Percentiles rank a stretch among this genome's conserved stretches.
Conservation (phyloP, 2,329 filamentous ascomycete genomes). For the Botrytis paeoniae region DNA sequence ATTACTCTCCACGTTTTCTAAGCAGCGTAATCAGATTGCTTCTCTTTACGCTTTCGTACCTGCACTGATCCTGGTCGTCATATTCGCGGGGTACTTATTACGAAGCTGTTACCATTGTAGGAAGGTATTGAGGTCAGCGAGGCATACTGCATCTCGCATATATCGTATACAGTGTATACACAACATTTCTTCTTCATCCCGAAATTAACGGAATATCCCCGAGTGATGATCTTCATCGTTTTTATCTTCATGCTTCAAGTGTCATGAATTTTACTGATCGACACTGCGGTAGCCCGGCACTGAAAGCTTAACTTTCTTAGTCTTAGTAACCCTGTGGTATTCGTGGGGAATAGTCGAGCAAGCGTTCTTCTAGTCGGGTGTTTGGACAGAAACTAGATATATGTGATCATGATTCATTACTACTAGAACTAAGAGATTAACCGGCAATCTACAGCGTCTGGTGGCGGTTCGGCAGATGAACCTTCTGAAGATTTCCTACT, state of each 20-base stretch:
- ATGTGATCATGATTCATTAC: background rate
- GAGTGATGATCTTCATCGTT: background rate
- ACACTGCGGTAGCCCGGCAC: background rate
- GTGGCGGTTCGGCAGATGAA: background rate
- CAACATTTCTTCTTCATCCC: background rate
- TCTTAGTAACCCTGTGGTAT: background rate
- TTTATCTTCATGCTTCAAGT: background rate
- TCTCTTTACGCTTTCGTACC: background rate
- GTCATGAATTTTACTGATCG: background rate
- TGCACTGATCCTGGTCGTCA: background rate
- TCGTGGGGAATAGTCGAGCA: background rate
- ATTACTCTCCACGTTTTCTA: constrained; percentile 1
- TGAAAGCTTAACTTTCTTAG: constrained; percentile 10
- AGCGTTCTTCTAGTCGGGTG: background rate
- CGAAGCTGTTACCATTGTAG: background rate
- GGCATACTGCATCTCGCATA: background rate
- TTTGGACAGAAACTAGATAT: background rate
- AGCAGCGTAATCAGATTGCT: background rate
- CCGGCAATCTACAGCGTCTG: background rate
- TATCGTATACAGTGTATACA: background rate
- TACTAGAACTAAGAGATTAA: background rate
- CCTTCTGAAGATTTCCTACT: background rate
- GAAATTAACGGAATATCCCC: background rate
- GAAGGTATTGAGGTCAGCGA: background rate
- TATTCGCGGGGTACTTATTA: background rate